A percentile compares a stretch with the other conserved stretches of the same genome.
These are phyloP conservation scores for Nidula niveotomentosa DNA, from an alignment of 1,284 basidiomycete genomes.

Conservation along the genomic window DNA sequence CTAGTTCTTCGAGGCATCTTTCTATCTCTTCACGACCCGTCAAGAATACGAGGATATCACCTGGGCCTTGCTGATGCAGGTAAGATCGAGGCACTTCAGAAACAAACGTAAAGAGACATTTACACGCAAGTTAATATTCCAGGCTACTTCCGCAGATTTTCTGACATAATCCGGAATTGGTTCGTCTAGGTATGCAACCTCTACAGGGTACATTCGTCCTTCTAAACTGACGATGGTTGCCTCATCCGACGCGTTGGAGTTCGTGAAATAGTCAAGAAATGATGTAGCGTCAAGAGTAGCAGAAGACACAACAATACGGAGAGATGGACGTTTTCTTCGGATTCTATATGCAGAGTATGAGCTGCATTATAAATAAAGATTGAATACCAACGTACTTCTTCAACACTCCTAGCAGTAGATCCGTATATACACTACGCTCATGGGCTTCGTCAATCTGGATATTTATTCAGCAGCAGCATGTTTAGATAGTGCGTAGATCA, in stretches of 20 bases:
- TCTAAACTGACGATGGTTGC: slow-evolving; percentile 87
- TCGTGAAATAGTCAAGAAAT: slow-evolving; percentile 88
- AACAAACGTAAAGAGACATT: slow-evolving; percentile 8
- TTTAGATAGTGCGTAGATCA: too few species aligned
- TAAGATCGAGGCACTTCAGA: slow-evolving; percentile 4
- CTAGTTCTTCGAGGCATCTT: slow-evolving; percentile 76
- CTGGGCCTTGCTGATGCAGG: slow-evolving; percentile 59
- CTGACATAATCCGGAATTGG: slow-evolving; percentile 81
- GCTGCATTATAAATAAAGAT: slow-evolving; percentile 18
- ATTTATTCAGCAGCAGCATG: background rate
- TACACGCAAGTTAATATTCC: slow-evolving; percentile 86
- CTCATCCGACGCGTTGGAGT: slow-evolving; percentile 45
- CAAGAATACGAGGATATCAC: slow-evolving; percentile 92
- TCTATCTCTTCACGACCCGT: slow-evolving; percentile 99
- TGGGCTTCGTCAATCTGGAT: slow-evolving; percentile 94
- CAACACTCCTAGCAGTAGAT: slow-evolving; percentile 88
- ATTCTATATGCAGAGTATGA: slow-evolving; percentile 52
- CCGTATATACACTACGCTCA: slow-evolving; percentile 93
- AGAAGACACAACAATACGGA: slow-evolving; percentile 91
- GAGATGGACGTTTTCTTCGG: slow-evolving; percentile 82
- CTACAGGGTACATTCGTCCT: slow-evolving; percentile 91
- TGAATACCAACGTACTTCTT: slow-evolving; percentile 67
- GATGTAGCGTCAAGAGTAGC: slow-evolving; percentile 92
- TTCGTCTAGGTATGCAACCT: slow-evolving; percentile 76
- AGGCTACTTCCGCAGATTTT: slow-evolving; percentile 82